Percentiles rank a stretch among this genome's conserved stretches.
phyloP scores from a whole-genome alignment of 805 yeast species.

The Grigorovia humatica region DNA sequence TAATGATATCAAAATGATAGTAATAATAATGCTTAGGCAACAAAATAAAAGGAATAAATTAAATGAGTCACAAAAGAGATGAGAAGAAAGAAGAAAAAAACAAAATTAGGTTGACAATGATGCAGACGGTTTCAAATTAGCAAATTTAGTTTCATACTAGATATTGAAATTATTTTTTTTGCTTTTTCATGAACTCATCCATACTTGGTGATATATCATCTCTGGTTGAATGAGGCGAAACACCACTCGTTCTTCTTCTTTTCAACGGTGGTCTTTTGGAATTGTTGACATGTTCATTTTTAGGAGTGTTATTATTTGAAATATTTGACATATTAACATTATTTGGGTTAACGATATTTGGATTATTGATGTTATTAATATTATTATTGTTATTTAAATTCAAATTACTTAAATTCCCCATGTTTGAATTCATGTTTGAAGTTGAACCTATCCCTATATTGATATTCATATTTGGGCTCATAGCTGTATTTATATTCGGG shows the following conservation, averaged over 20 bases:
- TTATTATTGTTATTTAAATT: no score
- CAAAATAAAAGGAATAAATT: no score
- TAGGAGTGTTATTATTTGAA: neutral
- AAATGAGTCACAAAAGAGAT: no score
- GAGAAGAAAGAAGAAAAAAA: neutral
- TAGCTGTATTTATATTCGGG: neutral
- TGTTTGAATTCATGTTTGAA: neutral
- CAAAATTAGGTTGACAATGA: no score
- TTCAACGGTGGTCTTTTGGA: conserved; percentile 3
- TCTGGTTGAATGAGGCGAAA: conserved; percentile 7
- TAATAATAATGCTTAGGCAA: neutral
- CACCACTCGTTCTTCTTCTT: conserved; percentile 10
- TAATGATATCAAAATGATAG: no score
- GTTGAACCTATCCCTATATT: no score
- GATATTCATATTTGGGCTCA: neutral
- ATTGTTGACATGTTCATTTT: neutral
- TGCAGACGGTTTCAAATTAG: neutral
- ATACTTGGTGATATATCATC: conserved; percentile 1
- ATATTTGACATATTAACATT: no score
- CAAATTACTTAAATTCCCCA: neutral
- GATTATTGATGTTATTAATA: no score
- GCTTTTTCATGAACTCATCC: neutral
- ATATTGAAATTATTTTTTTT: conserved; percentile 15
- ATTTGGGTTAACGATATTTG: neutral
- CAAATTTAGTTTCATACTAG: no score